Evolutionary conservation across 768 basidiomycete genomes (phyloP), one percentile per base, ranked within the genome.

Genomic region (Fomitopsis serialis): DNA sequence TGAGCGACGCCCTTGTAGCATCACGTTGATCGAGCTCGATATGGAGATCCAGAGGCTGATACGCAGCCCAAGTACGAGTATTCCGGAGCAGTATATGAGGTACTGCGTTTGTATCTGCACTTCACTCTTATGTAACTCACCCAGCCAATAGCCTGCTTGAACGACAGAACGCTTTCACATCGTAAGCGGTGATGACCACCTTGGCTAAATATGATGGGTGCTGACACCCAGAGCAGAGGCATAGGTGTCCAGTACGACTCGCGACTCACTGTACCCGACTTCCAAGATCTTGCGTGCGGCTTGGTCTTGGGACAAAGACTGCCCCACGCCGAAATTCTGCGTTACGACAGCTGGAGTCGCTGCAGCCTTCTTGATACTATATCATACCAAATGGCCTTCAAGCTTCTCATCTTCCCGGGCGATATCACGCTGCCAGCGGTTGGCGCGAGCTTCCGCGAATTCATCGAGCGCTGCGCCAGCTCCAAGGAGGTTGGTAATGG

Each of bases 11-110:
- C 78, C 78, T 58, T 86, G 80, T 54, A 87, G 89, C 0, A 77
- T 84, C 66, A 85, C 88, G 53, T 73, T 92, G 54, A 89, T 89
- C 54, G 59, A 77, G 46, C 89, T 87, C 60, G 88, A 90, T 63
- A 80, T 78, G 37, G 19, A 58, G 63, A 84, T 54, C 85, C 37
- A 40, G 81, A 87, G n/a, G 87, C 87, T 64, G 23, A 9, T 11
- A 19, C 51, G 9, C 15, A 51, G 13, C 15, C 49, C 6, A 21
- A 25, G 2, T 21, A 35, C 9, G 44, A 37, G n/a, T n/a, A n/a
- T n/a, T n/a, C n/a, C 32, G 48, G 27, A 21, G 29, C 29, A 32
- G 11, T 32, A 32, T 11, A 11, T 32, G 15, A 35, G 15, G 15
- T 15, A 7, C 15, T 19, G 6, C 15, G 6, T 7, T 17, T 7